phyloP scores from a whole-genome alignment of 352 stramenopile genomes.

The Pythium aquatile region DNA sequence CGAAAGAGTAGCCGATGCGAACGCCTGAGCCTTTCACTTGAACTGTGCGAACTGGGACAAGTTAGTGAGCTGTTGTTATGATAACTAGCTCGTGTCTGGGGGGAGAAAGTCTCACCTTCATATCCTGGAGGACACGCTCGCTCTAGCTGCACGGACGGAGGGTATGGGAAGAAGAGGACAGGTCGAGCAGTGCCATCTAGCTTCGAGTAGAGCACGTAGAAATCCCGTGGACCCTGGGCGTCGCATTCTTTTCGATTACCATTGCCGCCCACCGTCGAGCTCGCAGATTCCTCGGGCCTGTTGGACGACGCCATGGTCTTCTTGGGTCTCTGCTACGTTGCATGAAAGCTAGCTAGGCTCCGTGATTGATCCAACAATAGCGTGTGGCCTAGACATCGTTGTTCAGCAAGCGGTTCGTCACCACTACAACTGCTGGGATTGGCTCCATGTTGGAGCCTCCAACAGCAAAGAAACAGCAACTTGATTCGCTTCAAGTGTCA shows the following conservation, averaged over 20 bases:
- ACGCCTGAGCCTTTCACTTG: constrained; percentile 23
- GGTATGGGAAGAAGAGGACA: constrained; percentile 70
- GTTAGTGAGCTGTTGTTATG: not conserved
- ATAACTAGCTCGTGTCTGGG: not conserved
- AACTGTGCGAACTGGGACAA: constrained; percentile 35
- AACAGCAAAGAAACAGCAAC: not conserved
- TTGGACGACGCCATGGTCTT: not conserved
- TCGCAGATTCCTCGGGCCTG: not conserved
- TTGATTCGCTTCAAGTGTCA: not conserved
- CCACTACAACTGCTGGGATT: not conserved
- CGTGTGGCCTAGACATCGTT: not conserved
- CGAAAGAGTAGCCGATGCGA: constrained; percentile 52
- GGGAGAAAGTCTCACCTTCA: constrained; percentile 35
- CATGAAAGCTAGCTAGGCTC: not conserved
- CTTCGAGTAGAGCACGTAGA: constrained; percentile 58
- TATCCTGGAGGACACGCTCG: constrained; percentile 53
- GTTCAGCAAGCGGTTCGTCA: not conserved
- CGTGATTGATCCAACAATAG: not conserved
- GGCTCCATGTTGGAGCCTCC: too few relatives aligned
- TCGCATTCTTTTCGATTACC: not conserved
- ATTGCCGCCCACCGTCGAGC: not conserved
- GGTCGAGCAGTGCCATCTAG: constrained; percentile 31
- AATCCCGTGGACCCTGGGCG: constrained; percentile 5
- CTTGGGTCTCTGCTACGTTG: not conserved
- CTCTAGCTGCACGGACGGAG: constrained; percentile 36